Conservation (phyloP, 192 early-diverging fungal species). For the Haplosporangium gracile region DNA sequence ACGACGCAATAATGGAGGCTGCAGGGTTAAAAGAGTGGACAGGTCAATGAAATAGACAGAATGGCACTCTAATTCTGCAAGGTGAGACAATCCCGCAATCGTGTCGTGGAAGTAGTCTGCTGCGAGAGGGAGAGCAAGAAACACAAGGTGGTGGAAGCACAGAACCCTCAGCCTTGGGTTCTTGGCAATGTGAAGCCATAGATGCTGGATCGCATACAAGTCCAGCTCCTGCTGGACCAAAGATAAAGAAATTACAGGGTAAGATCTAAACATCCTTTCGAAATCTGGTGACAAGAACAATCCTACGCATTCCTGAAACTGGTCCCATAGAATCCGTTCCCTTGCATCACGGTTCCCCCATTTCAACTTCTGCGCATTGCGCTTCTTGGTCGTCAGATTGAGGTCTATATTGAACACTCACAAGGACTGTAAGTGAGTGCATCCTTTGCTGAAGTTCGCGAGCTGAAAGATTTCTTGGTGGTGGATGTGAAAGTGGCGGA, state of each 20-base stretch:
- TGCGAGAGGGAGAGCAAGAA: neutral
- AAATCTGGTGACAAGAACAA: neutral
- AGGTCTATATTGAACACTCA: neutral
- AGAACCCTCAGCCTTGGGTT: neutral
- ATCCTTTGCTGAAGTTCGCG: neutral
- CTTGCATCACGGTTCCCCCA: no score
- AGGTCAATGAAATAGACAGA: neutral
- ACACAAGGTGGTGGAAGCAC: neutral
- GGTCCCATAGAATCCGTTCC: neutral
- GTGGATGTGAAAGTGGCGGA: neutral
- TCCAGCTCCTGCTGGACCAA: neutral
- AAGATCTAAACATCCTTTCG: neutral
- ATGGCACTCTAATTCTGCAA: neutral
- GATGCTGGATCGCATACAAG: neutral
- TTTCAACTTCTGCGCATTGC: neutral
- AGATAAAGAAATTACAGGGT: neutral
- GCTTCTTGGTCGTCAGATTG: neutral
- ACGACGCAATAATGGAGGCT: neutral
- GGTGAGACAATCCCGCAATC: neutral
- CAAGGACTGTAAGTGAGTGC: neutral
- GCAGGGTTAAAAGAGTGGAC: neutral
- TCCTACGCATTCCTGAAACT: neutral
- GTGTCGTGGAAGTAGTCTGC: neutral
- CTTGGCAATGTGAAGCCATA: neutral
- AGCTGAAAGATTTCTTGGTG: neutral